A percentile compares a stretch with the other conserved stretches of the same genome.
phyloP scores from a whole-genome alignment of 768 basidiomycete genomes.

The Xanthoconium stramineum region DNA sequence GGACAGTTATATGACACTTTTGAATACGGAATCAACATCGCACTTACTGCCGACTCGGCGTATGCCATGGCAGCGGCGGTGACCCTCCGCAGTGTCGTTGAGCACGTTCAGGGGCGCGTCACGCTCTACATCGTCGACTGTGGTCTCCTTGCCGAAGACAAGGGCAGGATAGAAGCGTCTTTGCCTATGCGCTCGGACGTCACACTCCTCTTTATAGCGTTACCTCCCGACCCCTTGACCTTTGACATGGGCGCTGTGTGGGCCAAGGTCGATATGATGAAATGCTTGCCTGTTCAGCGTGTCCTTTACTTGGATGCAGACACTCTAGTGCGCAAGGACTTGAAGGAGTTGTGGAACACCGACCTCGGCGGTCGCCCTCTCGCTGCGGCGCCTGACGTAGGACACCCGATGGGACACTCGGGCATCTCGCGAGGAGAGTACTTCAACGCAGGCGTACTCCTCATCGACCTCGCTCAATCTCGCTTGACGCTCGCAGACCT shows the following conservation, averaged over 20 bases:
- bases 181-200: slow-evolving; percentile 26
- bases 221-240: slow-evolving; percentile 32
- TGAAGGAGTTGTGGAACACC: slow-evolving; percentile 43
- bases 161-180: slow-evolving; percentile 29
- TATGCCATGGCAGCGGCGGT: slow-evolving; percentile 51
- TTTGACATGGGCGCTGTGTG: slow-evolving; percentile 35
- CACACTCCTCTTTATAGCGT: slow-evolving; percentile 42
- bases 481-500: slow-evolving; percentile 31
- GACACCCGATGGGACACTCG: slow-evolving; percentile 46
- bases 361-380: slow-evolving; percentile 41
- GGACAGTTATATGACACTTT: slow-evolving; percentile 22
- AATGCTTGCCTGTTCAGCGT: slow-evolving; percentile 45
- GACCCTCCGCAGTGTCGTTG: slow-evolving; percentile 40
- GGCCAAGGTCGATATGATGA: slow-evolving; percentile 51
- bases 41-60: slow-evolving; percentile 38
- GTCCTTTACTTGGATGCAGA: slow-evolving; percentile 55
- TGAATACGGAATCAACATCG: slow-evolving; percentile 49
- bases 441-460: slow-evolving; percentile 56
- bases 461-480: slow-evolving; percentile 45
- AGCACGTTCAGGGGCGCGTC: slow-evolving; percentile 36
- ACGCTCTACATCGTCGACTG: slow-evolving; percentile 51
- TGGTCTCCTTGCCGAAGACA: slow-evolving; percentile 38
- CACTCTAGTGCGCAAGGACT: slow-evolving; percentile 40
- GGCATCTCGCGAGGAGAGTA: slow-evolving; percentile 34
- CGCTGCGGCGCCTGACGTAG: slow-evolving; percentile 48